phyloP scores from a whole-genome alignment of 441 rosid species.

The Erodium texanum region DNA sequence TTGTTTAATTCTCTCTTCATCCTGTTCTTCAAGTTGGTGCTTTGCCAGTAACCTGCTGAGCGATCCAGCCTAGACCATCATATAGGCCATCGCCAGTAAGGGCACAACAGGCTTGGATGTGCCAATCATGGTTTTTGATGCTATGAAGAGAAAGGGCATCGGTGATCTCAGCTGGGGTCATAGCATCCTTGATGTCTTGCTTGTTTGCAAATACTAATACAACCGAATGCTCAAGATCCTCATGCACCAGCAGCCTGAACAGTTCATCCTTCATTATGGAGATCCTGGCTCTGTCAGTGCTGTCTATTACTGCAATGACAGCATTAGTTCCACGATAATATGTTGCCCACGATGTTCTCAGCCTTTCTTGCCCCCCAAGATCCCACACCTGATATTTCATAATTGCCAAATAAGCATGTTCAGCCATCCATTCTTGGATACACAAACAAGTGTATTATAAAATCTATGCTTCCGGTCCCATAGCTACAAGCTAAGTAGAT shows the following conservation, averaged over 20 bases:
- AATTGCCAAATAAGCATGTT: neutral
- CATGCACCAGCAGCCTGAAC: conserved; percentile 2
- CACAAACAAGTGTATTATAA: too few species aligned
- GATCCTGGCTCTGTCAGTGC: conserved; percentile 40
- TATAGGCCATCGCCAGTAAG: conserved; percentile 41
- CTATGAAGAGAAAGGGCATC: conserved; percentile 89
- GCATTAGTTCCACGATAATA: conserved; percentile 94
- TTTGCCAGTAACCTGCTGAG: conserved; percentile 46
- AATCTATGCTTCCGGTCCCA: too few species aligned
- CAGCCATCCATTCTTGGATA: neutral
- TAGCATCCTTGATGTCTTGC: conserved; percentile 90
- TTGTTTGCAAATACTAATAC: conserved; percentile 87
- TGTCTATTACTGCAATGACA: conserved; percentile 77
- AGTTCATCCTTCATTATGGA: conserved; percentile 4
- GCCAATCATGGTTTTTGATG: conserved; percentile 97
- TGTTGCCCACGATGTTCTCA: conserved; percentile 90
- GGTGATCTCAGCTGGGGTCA: conserved; percentile 88
- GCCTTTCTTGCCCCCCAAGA: conserved; percentile 89
- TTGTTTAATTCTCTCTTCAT: neutral
- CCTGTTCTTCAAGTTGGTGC: conserved; percentile 38
- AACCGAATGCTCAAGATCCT: neutral
- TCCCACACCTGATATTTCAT: conserved; percentile 66
- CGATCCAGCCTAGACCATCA: conserved; percentile 2
- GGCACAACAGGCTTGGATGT: conserved; percentile 91
- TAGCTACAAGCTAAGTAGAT: too few species aligned